Percentiles rank a stretch among this genome's conserved stretches.
These are phyloP conservation scores for Firmiana major DNA, from an alignment of 345 rosid species.

Conservation along the genomic window DNA sequence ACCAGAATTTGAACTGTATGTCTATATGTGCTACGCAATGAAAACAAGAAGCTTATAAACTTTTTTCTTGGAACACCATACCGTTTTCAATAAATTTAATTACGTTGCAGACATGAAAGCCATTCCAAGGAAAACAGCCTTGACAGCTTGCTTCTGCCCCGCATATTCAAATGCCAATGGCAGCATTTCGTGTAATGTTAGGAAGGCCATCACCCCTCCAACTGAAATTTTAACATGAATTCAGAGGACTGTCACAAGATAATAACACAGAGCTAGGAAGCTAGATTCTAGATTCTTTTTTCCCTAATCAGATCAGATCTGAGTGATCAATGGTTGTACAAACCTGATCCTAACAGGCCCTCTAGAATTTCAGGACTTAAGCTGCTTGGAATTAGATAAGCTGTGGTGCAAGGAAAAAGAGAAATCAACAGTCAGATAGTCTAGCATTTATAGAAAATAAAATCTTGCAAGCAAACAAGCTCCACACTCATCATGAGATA, in stretches of 20 bases:
- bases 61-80: neutral
- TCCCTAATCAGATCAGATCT: neutral
- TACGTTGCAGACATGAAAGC: slow-evolving; percentile 99
- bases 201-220: slow-evolving; percentile 99
- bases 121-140: slow-evolving; percentile 96
- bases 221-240: slow-evolving; percentile 42
- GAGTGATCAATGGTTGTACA: slow-evolving; percentile 2
- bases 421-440: neutral
- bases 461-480: slow-evolving; percentile 6
- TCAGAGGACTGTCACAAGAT: neutral
- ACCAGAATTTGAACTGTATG: neutral
- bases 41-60: neutral
- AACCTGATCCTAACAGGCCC: slow-evolving; percentile 92
- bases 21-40: neutral
- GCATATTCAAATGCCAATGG: slow-evolving; percentile 99
- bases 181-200: slow-evolving; percentile 95
- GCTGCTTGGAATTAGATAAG: slow-evolving; percentile 90
- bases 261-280: neutral
- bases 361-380: slow-evolving; percentile 90
- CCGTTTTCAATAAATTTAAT: neutral
- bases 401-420: slow-evolving; percentile 40
- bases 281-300: neutral
- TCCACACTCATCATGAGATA: neutral
- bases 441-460: neutral
- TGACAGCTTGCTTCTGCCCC: slow-evolving; percentile 96